A percentile compares a stretch with the other conserved stretches of the same genome.
Conservation (phyloP, 164 flowering plant genomes). For the Nymphaea thermarum region DNA sequence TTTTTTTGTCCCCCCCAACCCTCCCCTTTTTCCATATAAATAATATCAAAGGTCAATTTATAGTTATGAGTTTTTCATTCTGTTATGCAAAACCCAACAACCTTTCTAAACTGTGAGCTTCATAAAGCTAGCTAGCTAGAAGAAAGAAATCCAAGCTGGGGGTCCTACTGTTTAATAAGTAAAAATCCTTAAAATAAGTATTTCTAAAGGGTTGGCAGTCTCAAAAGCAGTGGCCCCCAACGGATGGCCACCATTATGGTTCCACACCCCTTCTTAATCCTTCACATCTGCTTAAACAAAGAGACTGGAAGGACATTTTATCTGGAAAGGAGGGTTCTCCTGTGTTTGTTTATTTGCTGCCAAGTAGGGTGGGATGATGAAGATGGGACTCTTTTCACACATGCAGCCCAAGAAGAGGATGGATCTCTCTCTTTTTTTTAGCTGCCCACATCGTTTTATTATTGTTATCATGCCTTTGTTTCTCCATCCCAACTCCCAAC, state of each 20-base stretch:
- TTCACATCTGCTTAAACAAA: neutral
- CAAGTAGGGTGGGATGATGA: constrained; percentile 32
- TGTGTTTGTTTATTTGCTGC: constrained; percentile 7
- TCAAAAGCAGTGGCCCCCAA: neutral
- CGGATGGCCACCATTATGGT: neutral
- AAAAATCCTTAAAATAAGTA: neutral
- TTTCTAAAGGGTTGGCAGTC: neutral
- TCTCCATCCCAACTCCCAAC: constrained; percentile 6
- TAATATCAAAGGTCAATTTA: neutral
- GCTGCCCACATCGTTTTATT: neutral
- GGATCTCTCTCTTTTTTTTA: constrained; percentile 3
- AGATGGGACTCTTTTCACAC: constrained; percentile 38
- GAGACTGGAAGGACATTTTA: neutral
- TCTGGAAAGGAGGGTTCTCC: neutral
- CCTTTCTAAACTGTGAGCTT: neutral
- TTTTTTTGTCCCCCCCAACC: no score
- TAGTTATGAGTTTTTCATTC: neutral
- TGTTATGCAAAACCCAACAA: neutral
- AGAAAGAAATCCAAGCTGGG: no score
- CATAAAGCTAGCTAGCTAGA: neutral
- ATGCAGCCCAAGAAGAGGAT: constrained; percentile 33
- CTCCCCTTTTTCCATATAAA: neutral
- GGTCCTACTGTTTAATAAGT: no score
- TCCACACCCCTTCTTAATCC: neutral
- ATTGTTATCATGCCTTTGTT: neutral